A percentile compares a stretch with the other conserved stretches of the same genome.
phyloP scores from a whole-genome alignment of 139 green algal genomes.

The Chlorella sp. region DNA sequence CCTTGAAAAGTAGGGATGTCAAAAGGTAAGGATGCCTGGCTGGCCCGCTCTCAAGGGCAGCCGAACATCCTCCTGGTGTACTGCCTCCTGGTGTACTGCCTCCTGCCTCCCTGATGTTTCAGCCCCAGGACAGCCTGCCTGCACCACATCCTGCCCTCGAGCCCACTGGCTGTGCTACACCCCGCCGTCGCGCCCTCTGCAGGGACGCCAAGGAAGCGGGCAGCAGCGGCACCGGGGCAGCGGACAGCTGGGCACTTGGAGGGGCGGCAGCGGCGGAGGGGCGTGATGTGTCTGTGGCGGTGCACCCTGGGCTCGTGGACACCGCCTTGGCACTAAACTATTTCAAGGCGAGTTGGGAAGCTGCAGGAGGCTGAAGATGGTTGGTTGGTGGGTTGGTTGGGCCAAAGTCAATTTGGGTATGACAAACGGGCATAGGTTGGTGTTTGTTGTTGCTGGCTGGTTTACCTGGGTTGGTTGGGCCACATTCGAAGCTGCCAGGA shows the following conservation, averaged over 20 bases:
- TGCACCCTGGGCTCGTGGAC: slow-evolving; percentile 74
- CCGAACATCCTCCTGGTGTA: too few relatives aligned
- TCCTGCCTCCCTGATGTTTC: too few relatives aligned
- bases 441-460: too few relatives aligned
- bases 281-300: slow-evolving; percentile 24
- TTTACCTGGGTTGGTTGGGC: not conserved
- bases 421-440: too few relatives aligned
- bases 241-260: not conserved
- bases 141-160: too few relatives aligned
- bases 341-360: slow-evolving; percentile 2
- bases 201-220: not conserved
- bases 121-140: not conserved
- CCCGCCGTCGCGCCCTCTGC: not conserved
- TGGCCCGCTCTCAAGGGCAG: too few relatives aligned
- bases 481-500: too few relatives aligned
- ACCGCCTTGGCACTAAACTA: slow-evolving; percentile 67
- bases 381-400: not conserved
- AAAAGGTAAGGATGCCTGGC: too few relatives aligned
- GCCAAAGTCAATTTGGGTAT: too few relatives aligned
- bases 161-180: too few relatives aligned
- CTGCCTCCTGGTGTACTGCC: not conserved
- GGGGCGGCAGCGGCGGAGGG: not conserved
- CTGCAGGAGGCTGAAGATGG: too few relatives aligned
- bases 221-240: not conserved
- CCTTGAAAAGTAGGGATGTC: too few relatives aligned